Base-by-base conservation (phyloP, 1,284 basidiomycete species). In the Paramarasmius palmivorus region DNA sequence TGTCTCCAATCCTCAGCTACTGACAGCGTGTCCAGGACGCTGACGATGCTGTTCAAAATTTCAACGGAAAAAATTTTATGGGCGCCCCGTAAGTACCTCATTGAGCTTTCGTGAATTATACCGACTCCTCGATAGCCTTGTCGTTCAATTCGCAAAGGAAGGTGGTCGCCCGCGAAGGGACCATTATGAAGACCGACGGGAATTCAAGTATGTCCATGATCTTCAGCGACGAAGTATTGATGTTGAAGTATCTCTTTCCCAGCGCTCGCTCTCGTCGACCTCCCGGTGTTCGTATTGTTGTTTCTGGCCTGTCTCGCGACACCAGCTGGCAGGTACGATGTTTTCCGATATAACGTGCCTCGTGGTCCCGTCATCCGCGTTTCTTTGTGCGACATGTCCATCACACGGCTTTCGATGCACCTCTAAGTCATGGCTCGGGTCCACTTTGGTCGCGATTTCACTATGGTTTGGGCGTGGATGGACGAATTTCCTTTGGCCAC, bases 321-420 rank as follows among this genome's bases (percentile, higher is more conserved):
- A 95, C 93, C 42, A 95, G 93, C 72, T 98, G 95, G 95, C 95
- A 98, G 93, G 95, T 98, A 84, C 72, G 84, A 71, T 59, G 49
- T 59, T 69, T 61, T 52, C 57, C 50, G 56, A 53, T 37, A 54
- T 55, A 54, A 46, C 25, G 45, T 55, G 52, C 44, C 53, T 35
- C 51, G 41, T 54, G 45, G 57, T 55, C 61, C 62, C 58, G 60
- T 57, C 53, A 58, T 56, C 60, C 49, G 34, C 55, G 50, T 49
- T 58, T 58, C 26, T 32, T 44, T 46, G 34, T 40, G 45, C 50
- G 38, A 20, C 44, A 39, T 49, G 45, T 50, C 19, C 40, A 44
- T 26, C 45, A 35, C 46, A 25, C 39, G 40, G n/a, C 44, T 41
- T n/a, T 49, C 25, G 39, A 39, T 15, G 35, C 20, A 34, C 39